Conservation (phyloP, 2,329 filamentous ascomycete genomes). For the Boeremia lycopersici region DNA sequence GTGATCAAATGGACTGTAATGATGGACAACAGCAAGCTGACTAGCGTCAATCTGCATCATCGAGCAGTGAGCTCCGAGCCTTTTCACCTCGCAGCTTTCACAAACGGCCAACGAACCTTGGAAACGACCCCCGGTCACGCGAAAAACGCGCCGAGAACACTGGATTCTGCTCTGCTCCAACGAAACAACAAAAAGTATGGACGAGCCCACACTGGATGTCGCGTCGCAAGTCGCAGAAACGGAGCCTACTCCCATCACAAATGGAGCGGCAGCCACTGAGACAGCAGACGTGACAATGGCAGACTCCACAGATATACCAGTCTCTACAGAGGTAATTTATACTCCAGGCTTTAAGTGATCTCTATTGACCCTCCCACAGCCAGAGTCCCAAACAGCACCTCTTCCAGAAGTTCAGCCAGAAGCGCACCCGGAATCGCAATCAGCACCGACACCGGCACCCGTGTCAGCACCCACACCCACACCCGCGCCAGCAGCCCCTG, state of each 20-base stretch:
- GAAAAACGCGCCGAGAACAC: neutral
- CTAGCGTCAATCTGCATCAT: slow-evolving; percentile 16
- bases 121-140: neutral
- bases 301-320: slow-evolving; percentile 20
- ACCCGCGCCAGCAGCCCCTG: slow-evolving; percentile 22
- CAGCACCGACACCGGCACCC: slow-evolving; percentile 11
- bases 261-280: slow-evolving; percentile 23
- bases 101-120: slow-evolving; percentile 7
- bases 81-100: slow-evolving; percentile 4
- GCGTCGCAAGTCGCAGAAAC: slow-evolving; percentile 24
- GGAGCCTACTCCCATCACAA: slow-evolving; percentile 25
- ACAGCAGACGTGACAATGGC: slow-evolving; percentile 40
- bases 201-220: slow-evolving; percentile 25
- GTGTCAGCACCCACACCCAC: slow-evolving; percentile 16
- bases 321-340: slow-evolving; percentile 13
- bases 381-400: slow-evolving; percentile 16
- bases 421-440: neutral
- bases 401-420: neutral
- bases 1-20: neutral
- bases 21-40: neutral
- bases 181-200: slow-evolving; percentile 15
- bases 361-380: neutral
- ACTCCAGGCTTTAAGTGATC: neutral
- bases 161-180: neutral
- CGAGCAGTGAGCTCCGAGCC: slow-evolving; percentile 26